A percentile compares a stretch with the other conserved stretches of the same genome.
phyloP scores from a whole-genome alignment of 805 yeast species.

The Nakazawaea sp. region DNA sequence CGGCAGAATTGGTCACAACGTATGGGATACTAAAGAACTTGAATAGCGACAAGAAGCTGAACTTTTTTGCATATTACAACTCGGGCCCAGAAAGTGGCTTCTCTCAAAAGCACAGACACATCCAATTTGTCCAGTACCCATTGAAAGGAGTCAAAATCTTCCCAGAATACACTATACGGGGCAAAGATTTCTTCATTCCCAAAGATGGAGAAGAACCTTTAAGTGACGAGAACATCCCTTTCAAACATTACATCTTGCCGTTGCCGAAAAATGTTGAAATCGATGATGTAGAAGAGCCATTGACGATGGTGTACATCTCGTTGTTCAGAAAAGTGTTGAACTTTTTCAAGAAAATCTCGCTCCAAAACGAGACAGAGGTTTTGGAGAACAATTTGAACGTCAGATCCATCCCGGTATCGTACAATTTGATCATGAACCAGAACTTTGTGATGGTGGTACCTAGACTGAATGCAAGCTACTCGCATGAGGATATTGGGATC shows the following conservation, averaged over 20 bases:
- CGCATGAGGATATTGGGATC: slow-evolving; percentile 44
- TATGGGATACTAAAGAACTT: slow-evolving; percentile 46
- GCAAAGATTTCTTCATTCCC: slow-evolving; percentile 47
- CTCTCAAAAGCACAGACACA: slow-evolving; percentile 89
- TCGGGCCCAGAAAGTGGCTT: slow-evolving; percentile 88
- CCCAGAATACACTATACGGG: slow-evolving; percentile 43
- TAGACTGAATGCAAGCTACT: slow-evolving; percentile 50
- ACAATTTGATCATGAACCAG: slow-evolving; percentile 76
- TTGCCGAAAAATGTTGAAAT: slow-evolving; percentile 34
- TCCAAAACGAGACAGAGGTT: slow-evolving; percentile 31
- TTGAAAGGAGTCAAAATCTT: slow-evolving; percentile 41
- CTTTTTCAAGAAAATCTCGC: slow-evolving; percentile 33
- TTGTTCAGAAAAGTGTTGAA: slow-evolving; percentile 68
- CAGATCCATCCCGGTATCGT: slow-evolving; percentile 36
- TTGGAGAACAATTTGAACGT: slow-evolving; percentile 17
- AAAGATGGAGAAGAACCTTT: slow-evolving; percentile 48
- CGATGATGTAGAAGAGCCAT: slow-evolving; percentile 44
- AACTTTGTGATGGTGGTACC: slow-evolving; percentile 88
- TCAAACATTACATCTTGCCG: slow-evolving; percentile 79
- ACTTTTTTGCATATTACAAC: slow-evolving; percentile 72
- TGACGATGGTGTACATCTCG: slow-evolving; percentile 66
- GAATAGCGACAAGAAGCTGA: slow-evolving; percentile 28
- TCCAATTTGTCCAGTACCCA: slow-evolving; percentile 79
- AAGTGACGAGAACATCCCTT: slow-evolving; percentile 54
- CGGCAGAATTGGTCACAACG: slow-evolving; percentile 59